Base-by-base conservation (phyloP, 2,329 filamentous ascomycete species). In the Aplosporella prunicola region DNA sequence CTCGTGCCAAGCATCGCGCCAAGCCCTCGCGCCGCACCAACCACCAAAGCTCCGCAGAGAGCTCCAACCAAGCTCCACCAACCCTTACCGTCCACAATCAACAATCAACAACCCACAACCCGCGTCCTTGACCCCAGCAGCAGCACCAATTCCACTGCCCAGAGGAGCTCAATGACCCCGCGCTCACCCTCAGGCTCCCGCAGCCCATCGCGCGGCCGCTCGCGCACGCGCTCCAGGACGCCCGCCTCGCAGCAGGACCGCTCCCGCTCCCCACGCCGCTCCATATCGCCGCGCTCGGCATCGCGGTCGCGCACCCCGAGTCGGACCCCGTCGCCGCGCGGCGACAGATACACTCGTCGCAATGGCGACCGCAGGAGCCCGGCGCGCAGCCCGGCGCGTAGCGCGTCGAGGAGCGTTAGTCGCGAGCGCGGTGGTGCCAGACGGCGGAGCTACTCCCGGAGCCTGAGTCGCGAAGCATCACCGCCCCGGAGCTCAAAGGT, bases 141-240 rank as follows among this genome's bases (percentile, higher is more conserved):
- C n/a, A n/a, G n/a, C n/a, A n/a, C n/a, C n/a, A n/a, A n/a, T 22
- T 18, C 6, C 23, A 9, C 10, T 13, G n/a, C 9, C 11, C n/a
- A 28, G n/a, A 20, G 8, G n/a, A 7, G n/a, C n/a, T 9, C 14
- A 26, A 40, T 40, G 38, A 18, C 39, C 9, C 33, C 39, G 23
- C 33, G 33, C 29, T 37, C 39, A 4, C 33, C 39, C n/a, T 37
- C 39, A 5, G 25, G 16, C 4, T 15, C 32, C 14, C 60, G 55
- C 42, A 64, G 60, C 50, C 45, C 43, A 23, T 63, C 61, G 24
- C 63, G 62, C 44, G 56, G 62, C 39, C 62, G 60, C 41, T 64
- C 63, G 28, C 57, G 42, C 35, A 54, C 49, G 42, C 38, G 51
- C 43, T 31, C 45, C 26, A 31, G 31, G 7, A 50, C 52, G 35